Conservation (phyloP, 1,284 basidiomycete genomes). For the Microbotryum saponariae region DNA sequence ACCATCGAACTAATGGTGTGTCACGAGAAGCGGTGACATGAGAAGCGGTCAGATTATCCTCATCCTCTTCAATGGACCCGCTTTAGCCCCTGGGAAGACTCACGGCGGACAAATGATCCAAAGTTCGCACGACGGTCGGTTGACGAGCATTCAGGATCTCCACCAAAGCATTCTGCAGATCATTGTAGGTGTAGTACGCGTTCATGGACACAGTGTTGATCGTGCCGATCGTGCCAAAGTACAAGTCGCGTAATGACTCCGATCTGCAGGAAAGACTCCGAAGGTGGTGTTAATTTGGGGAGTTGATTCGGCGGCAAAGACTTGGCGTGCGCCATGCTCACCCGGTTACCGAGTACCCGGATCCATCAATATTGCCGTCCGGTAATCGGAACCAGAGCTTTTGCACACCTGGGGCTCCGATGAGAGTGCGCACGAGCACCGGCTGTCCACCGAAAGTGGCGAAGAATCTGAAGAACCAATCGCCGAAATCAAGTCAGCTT, state of each 20-base stretch:
- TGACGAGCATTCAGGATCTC: constrained; percentile 15
- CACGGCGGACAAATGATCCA: constrained; percentile 19
- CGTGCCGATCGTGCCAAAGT: constrained; percentile 19
- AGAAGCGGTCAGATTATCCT: no score
- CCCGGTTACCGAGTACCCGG: constrained; percentile 10
- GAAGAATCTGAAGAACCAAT: not conserved
- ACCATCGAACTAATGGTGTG: constrained; percentile 12
- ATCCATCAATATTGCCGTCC: constrained; percentile 22
- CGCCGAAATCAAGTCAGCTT: no score
- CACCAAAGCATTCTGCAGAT: constrained; percentile 14
- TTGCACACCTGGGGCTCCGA: constrained; percentile 14
- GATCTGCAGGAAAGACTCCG: not conserved
- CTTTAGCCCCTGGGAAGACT: no score
- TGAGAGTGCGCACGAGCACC: constrained; percentile 21
- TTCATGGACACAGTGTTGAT: constrained; percentile 7
- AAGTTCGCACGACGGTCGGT: constrained; percentile 14
- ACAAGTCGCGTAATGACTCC: constrained; percentile 14
- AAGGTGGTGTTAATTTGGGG: no score
- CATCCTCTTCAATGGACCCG: no score
- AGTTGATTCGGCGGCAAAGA: no score
- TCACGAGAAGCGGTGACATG: no score
- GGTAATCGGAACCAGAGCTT: constrained; percentile 23
- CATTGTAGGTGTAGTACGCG: constrained; percentile 8
- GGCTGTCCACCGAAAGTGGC: constrained; percentile 23
- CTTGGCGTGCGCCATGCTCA: not conserved